Evolutionary conservation across 2,329 filamentous ascomycete species (phyloP).

Genomic region (Cladosporium austrohemisphaericum): DNA sequence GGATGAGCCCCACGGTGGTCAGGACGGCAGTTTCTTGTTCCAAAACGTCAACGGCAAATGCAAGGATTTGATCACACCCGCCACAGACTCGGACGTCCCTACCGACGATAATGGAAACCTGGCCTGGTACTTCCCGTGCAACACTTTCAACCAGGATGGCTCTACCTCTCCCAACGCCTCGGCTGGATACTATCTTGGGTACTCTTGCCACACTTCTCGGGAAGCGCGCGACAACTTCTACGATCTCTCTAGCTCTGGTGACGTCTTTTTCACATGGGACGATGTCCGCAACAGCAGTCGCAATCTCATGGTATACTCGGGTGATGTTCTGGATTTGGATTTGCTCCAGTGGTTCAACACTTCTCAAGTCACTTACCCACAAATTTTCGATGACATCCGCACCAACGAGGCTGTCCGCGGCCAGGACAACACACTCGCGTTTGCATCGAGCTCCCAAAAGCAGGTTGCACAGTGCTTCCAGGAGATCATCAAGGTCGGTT

Average conservation of each 20-base stretch:
- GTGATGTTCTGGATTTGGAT: slow-evolving; percentile 85
- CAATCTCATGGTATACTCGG: slow-evolving; percentile 91
- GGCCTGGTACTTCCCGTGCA: slow-evolving; percentile 97
- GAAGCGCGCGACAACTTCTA: slow-evolving; percentile 73
- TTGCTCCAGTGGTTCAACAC: slow-evolving; percentile 87
- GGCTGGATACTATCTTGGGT: slow-evolving; percentile 73
- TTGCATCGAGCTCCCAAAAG: slow-evolving; percentile 68
- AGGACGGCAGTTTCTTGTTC: slow-evolving; percentile 94
- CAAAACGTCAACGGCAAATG: slow-evolving; percentile 98
- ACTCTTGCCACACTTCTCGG: slow-evolving; percentile 78
- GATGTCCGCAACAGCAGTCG: slow-evolving; percentile 85
- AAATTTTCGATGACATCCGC: slow-evolving; percentile 74
- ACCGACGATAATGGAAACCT: slow-evolving; percentile 69
- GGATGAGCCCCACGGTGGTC: slow-evolving; percentile 75
- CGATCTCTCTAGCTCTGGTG: slow-evolving; percentile 63
- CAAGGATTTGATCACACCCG: slow-evolving; percentile 78
- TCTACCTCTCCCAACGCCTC: slow-evolving; percentile 73
- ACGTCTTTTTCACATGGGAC: slow-evolving; percentile 95
- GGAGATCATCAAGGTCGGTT: slow-evolving; percentile 93
- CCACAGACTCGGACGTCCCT: slow-evolving; percentile 71
- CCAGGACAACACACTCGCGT: slow-evolving; percentile 82
- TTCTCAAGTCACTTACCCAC: slow-evolving; percentile 70
- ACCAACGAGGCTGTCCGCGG: slow-evolving; percentile 69
- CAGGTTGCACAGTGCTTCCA: slow-evolving; percentile 80
- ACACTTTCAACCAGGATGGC: slow-evolving; percentile 87